Conservation (phyloP, 2,329 filamentous ascomycete species). For the Apiospora rasikravindrae region DNA sequence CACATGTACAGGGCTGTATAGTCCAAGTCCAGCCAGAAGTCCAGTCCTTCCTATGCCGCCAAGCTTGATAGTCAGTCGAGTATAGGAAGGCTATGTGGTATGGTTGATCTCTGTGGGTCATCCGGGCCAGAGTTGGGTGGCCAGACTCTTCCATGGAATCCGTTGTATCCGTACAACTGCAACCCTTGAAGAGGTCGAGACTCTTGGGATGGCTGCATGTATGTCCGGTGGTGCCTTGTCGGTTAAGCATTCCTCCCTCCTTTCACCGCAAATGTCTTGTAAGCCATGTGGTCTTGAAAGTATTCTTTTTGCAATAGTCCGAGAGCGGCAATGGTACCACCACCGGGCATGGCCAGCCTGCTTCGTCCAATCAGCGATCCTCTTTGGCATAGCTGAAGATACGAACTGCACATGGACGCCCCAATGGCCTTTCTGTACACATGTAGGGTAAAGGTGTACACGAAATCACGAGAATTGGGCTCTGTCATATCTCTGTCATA, state of each 20-base stretch:
- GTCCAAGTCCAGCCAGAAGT: too few species aligned
- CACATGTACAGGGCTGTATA: neutral
- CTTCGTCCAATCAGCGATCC: neutral
- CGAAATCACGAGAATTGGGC: neutral
- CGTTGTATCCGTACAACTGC: neutral
- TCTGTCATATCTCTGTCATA: too few species aligned
- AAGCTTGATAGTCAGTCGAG: slow-evolving; percentile 1
- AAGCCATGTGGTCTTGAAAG: neutral
- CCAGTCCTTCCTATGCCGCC: neutral
- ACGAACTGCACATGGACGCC: neutral
- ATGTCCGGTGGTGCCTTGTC: neutral
- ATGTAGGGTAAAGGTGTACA: neutral
- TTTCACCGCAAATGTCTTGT: neutral
- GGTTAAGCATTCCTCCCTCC: neutral
- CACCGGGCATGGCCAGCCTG: neutral
- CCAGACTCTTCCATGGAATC: slow-evolving; percentile 1
- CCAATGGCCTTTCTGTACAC: neutral
- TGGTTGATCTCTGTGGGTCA: neutral
- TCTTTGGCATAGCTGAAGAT: neutral
- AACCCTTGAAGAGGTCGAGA: neutral
- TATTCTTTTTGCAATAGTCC: neutral
- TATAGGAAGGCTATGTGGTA: slow-evolving; percentile 8
- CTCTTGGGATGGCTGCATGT: neutral
- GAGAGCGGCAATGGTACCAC: neutral
- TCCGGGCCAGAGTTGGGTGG: neutral